Evolutionary conservation across 2,329 filamentous ascomycete species (phyloP).

Genomic region (Xylariaceae sp.): DNA sequence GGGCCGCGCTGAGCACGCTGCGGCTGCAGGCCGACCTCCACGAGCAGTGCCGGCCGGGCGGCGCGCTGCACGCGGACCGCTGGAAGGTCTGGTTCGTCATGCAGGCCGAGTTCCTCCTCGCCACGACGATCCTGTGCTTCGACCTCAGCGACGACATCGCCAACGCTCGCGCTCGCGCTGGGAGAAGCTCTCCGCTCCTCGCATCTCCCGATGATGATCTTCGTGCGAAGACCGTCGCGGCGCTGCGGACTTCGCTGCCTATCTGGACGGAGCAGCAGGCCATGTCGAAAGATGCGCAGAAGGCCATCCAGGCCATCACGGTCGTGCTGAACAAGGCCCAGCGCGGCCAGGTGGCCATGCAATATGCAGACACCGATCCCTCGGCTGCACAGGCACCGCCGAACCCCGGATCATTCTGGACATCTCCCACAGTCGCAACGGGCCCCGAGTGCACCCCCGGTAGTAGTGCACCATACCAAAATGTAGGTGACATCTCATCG

Average conservation of each 20-base stretch:
- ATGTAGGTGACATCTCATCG: no score
- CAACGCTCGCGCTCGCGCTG: neutral
- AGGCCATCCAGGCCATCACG: constrained; percentile 7
- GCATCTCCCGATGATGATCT: constrained; percentile 1
- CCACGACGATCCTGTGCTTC: constrained; percentile 39
- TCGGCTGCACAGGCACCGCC: no score
- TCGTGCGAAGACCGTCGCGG: constrained; percentile 3
- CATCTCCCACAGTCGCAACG: no score
- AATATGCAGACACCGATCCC: no score
- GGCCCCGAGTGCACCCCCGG: no score
- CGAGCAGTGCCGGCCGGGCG: constrained; percentile 35
- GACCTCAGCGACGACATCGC: constrained; percentile 27
- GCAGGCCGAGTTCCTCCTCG: constrained; percentile 39
- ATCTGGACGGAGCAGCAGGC: constrained; percentile 12
- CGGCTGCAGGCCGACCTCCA: constrained; percentile 41
- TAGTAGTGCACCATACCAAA: no score
- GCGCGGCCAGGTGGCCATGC: no score
- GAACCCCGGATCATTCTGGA: no score
- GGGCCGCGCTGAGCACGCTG: constrained; percentile 39
- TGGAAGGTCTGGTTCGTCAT: constrained; percentile 38
- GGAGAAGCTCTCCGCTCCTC: no score
- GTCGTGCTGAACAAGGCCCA: no score
- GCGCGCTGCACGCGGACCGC: constrained; percentile 33
- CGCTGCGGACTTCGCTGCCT: constrained; percentile 9
- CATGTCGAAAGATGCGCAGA: constrained; percentile 14